Evolutionary conservation across 129 eudicot species (phyloP), one percentile per base, ranked within the genome.

Genomic region (carrot (Daucus carota)): DNA sequence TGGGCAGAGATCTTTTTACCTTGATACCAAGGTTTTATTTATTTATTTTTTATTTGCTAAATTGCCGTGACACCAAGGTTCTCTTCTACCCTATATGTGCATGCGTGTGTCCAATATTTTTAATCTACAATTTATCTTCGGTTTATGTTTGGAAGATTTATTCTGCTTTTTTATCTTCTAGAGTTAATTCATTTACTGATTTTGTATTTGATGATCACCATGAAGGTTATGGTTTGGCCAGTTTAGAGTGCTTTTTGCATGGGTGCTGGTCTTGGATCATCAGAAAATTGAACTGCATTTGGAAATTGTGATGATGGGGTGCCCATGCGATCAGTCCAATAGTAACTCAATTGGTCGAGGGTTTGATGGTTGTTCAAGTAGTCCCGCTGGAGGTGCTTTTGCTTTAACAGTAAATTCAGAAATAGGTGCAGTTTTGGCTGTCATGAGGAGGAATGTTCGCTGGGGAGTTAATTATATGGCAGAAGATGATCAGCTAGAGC

Each of bases 381-480:
- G 73, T 26, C 72, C 72, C 15, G 34, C 45, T 29, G 26, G 83
- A 88, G 85, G 84, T 81, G 94, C 90, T 44, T 83, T 90, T 54
- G 93, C 85, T 78, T 85, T 92, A 80, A 90, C 90, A 90, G 80
- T 90, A 47, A 92, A 92, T 76, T 83, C 96, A 32, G 98, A 92
- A 84, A 85, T 92, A 47, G 89, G 96, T 48, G 94, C 98, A 18
- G 98, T 92, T 22, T 77, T 92, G 78, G 95, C 98, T 3, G 93
- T 92, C 57, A 92, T 92, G 98, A 86, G 98, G 74, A 85, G 95
- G 76, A 92, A 92, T 68, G 98, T 90, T 74, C 78, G 98, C 73
- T 92, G 96, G 98, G 98, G 98, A 38, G 96, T 92, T 80, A 90
- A 96, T 75, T 90, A 88, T 86, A 90, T 88, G 88, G 80, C 92